Percentiles rank a stretch among this genome's conserved stretches.
phyloP scores from a whole-genome alignment of 441 rosid species.

The Arabidopsis lyrata region DNA sequence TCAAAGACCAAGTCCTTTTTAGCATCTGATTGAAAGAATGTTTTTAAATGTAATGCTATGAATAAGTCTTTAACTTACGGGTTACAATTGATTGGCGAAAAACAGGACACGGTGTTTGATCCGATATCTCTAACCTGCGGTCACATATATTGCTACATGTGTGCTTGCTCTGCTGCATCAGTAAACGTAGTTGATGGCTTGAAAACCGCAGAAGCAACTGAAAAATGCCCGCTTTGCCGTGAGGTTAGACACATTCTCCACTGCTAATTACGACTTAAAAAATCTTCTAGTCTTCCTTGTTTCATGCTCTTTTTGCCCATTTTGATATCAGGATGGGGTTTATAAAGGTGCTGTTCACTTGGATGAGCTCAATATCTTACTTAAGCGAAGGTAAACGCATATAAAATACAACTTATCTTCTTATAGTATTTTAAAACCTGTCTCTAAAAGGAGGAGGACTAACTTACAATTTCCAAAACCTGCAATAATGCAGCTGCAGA shows the following conservation, averaged over 20 bases:
- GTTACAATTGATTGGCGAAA: conserved; percentile 2
- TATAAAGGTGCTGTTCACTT: conserved; percentile 73
- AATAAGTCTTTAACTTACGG: conserved; percentile 16
- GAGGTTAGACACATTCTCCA: conserved; percentile 54
- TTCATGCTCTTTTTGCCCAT: conserved; percentile 3
- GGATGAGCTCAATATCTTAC: conserved; percentile 76
- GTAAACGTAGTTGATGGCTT: conserved; percentile 79
- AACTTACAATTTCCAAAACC: not conserved
- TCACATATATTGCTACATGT: conserved; percentile 89
- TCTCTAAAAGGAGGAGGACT: conserved; percentile 1
- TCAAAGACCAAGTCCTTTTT: conserved; percentile 33
- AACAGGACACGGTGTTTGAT: conserved; percentile 89
- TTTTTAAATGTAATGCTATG: not conserved
- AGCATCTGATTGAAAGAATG: conserved; percentile 23
- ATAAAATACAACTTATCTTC: conserved; percentile 13
- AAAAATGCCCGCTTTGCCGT: conserved; percentile 83
- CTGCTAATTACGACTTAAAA: not conserved
- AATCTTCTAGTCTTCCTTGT: conserved; percentile 1
- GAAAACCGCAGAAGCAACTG: conserved; percentile 61
- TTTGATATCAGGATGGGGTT: conserved; percentile 59
- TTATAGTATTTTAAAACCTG: not conserved
- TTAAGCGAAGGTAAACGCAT: conserved; percentile 64
- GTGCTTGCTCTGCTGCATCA: conserved; percentile 95
- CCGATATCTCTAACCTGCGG: conserved; percentile 89
- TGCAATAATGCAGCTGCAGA: conserved; percentile 58